These are phyloP conservation scores for Trichoderma lentiforme DNA, from an alignment of 2,329 filamentous ascomycete species.

Conservation along the genomic window DNA sequence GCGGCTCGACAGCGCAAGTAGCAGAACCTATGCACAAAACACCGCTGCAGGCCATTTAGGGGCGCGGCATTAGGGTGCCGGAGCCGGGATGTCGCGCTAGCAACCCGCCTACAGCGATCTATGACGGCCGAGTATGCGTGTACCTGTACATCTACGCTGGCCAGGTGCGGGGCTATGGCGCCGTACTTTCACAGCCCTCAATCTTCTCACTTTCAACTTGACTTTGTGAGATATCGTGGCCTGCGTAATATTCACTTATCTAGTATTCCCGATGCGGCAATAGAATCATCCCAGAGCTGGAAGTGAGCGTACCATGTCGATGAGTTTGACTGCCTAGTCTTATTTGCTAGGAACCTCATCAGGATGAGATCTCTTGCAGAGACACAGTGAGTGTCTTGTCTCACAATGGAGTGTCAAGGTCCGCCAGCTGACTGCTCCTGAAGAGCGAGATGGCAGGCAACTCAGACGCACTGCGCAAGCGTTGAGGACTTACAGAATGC, in stretches of 20 bases:
- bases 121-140: background rate
- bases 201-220: background rate
- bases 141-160: background rate
- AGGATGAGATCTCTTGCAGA: constrained; percentile 39
- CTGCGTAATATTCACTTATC: background rate
- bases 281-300: background rate
- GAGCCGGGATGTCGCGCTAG: background rate
- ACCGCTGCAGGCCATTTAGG: background rate
- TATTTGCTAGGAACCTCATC: background rate
- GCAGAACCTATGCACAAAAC: background rate
- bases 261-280: background rate
- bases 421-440: background rate
- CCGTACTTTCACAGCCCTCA: background rate
- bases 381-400: constrained; percentile 32
- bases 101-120: constrained; percentile 4
- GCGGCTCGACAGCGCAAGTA: background rate
- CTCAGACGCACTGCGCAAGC: constrained; percentile 55
- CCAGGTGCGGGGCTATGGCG: constrained; percentile 5
- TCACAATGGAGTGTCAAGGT: background rate
- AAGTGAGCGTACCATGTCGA: background rate
- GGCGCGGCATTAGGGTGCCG: background rate
- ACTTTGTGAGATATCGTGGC: background rate
- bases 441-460: constrained; percentile 66
- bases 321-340: background rate
- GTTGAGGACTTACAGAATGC: constrained; percentile 61